These are phyloP conservation scores for Penicillium sp. DNA, from an alignment of 2,329 filamentous ascomycete species.

Conservation along the genomic window DNA sequence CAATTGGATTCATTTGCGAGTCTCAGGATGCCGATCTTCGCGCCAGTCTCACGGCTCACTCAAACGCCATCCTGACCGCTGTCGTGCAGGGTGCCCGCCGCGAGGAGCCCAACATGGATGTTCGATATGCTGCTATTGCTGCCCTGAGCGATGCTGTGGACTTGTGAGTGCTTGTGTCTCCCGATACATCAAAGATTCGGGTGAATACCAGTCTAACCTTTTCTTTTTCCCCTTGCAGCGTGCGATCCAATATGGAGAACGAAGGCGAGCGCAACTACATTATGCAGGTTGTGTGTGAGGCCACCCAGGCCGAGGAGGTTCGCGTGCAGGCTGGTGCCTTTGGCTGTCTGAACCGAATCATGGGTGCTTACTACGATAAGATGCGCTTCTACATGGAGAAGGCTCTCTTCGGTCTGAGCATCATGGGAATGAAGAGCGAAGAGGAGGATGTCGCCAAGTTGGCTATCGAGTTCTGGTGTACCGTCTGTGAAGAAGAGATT, in stretches of 20 bases:
- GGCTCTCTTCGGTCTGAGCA: slow-evolving; percentile 92
- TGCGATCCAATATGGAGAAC: slow-evolving; percentile 97
- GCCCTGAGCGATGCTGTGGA: slow-evolving; percentile 94
- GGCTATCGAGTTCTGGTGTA: slow-evolving; percentile 99
- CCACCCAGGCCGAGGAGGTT: slow-evolving; percentile 85
- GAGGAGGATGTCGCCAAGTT: slow-evolving; percentile 98
- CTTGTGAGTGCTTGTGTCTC: slow-evolving; percentile 46
- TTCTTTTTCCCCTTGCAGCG: slow-evolving; percentile 31
- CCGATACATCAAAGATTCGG: no score
- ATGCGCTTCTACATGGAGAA: slow-evolving; percentile 99
- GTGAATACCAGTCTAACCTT: not conserved
- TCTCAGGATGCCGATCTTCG: slow-evolving; percentile 84
- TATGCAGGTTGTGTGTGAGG: slow-evolving; percentile 99
- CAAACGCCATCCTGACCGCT: slow-evolving; percentile 94
- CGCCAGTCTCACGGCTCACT: slow-evolving; percentile 73
- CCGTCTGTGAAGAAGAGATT: slow-evolving; percentile 98
- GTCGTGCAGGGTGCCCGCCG: slow-evolving; percentile 96
- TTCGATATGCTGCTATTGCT: slow-evolving; percentile 85
- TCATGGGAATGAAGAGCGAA: slow-evolving; percentile 95
- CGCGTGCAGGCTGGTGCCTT: slow-evolving; percentile 94
- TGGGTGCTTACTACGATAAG: slow-evolving; percentile 98
- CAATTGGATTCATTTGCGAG: slow-evolving; percentile 99
- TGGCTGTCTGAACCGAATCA: slow-evolving; percentile 96
- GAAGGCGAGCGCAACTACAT: slow-evolving; percentile 99
- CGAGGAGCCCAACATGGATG: slow-evolving; percentile 86